Evolutionary conservation across 257 asterid species (phyloP).

Genomic region (Paulownia fortunei): DNA sequence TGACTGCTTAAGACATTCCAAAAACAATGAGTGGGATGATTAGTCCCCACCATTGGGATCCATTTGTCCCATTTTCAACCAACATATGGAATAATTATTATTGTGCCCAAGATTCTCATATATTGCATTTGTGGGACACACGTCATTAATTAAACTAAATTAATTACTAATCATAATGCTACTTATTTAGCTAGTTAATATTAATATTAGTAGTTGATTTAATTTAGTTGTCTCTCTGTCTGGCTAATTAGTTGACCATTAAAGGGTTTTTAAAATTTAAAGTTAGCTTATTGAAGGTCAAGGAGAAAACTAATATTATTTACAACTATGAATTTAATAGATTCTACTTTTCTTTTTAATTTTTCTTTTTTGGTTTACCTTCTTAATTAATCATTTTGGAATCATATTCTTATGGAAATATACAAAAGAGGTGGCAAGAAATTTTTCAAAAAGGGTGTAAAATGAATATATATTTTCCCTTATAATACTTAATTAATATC

Average conservation of each 20-base stretch:
- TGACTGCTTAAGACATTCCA: constrained; percentile 39
- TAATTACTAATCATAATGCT: constrained; percentile 18
- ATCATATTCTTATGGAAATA: background rate
- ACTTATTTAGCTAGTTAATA: background rate
- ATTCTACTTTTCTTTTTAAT: background rate
- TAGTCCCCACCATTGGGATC: constrained; percentile 63
- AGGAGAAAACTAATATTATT: background rate
- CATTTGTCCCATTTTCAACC: constrained; percentile 73
- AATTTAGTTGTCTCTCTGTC: constrained; percentile 15
- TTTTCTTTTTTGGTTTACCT: background rate
- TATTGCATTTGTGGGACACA: constrained; percentile 46
- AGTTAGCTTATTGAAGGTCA: background rate
- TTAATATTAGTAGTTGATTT: background rate
- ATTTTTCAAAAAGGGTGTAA: too few species aligned
- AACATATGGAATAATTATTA: constrained; percentile 73
- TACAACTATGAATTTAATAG: background rate
- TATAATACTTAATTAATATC: too few species aligned
- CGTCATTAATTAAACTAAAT: constrained; percentile 12
- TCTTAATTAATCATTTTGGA: background rate
- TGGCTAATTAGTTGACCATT: constrained; percentile 22
- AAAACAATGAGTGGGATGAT: constrained; percentile 43
- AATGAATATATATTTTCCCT: too few species aligned
- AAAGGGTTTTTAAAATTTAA: background rate
- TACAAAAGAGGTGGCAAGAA: too few species aligned
- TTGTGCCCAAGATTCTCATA: constrained; percentile 62